These are phyloP conservation scores for Yamadazyma taylorii DNA, from an alignment of 1,139 yeast genomes.

Conservation along the genomic window DNA sequence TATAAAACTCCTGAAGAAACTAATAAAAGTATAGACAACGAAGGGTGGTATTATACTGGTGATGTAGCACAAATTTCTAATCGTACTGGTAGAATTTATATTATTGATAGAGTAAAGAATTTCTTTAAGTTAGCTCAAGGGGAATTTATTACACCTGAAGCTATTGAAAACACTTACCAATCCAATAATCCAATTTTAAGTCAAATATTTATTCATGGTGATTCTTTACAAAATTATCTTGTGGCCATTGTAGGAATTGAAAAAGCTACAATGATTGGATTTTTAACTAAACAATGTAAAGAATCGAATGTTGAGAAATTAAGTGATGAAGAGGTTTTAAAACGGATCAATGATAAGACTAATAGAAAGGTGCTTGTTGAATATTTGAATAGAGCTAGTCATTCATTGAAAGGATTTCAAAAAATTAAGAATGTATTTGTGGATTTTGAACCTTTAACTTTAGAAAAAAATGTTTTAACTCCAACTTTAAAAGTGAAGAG, in stretches of 20 bases:
- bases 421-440: constrained; percentile 60
- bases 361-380: constrained; percentile 28
- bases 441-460: constrained; percentile 64
- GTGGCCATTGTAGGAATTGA: constrained; percentile 66
- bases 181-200: constrained; percentile 31
- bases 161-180: constrained; percentile 39
- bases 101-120: constrained; percentile 45
- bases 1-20: constrained; percentile 43
- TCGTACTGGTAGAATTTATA: constrained; percentile 27
- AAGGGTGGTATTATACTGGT: constrained; percentile 52
- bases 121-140: constrained; percentile 48
- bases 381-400: constrained; percentile 26
- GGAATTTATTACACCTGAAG: constrained; percentile 47
- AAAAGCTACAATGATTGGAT: constrained; percentile 19
- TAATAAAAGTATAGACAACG: constrained; percentile 48
- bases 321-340: constrained; percentile 23
- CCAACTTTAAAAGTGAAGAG: constrained; percentile 78
- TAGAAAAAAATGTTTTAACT: constrained; percentile 64
- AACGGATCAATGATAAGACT: constrained; percentile 27
- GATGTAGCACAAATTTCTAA: constrained; percentile 36
- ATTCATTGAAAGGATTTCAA: constrained; percentile 52
- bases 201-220: constrained; percentile 55
- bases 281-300: constrained; percentile 20
- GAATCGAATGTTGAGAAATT: constrained; percentile 15
- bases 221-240: constrained; percentile 56